Base-by-base conservation (phyloP, 768 basidiomycete species). In the Podaxis pistillaris region DNA sequence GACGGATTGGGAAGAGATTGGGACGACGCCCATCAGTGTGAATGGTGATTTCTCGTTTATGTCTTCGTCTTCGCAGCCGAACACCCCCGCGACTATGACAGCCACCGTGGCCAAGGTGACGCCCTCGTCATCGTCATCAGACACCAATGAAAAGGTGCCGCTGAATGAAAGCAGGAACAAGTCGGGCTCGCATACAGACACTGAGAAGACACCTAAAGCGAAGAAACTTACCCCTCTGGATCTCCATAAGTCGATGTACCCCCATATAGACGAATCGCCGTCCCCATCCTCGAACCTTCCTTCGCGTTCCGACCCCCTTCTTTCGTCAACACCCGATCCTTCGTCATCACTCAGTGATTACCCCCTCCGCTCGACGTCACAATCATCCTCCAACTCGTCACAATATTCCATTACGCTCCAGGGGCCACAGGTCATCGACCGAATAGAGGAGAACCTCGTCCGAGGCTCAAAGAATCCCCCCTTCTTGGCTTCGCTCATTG, bases 341-440 rank as follows among this genome's bases (percentile, higher is more conserved):
- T 86, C 89, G 58, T 91, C 91, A 15, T 89, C 89, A 4, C 70
- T 89, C 54, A 88, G 89, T 59, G 87, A 88, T 67, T 90, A 87
- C 68, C 87, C 87, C 44, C 81, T 81, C 59, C 82, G 80, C 24
- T 87, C 89, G 9, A 88, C 88, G 8, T 89, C 91, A 9, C 86
- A 85, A 66, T 90, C 90, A 3, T 85, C 85, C 13, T 90, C 90
- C 19, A 81, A 84, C 9, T 90, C 88, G 2, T 90, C 88, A 13
- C 84, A 84, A 62, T 88, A 84, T 66, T 88, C 88, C 1, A 73
- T 83, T 19, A 70, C 68, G 19, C 69, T 70, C 61, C 84, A 83
- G 69, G 84, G 85, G 12, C 72, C 80, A 26, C 70, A 83, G 26
- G 75, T 93, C 19, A 78, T 92, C 61, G 87, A 90, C 58, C 83